Conservation (phyloP, 2,329 filamentous ascomycete species). For the Thermoascus crustaceus region DNA sequence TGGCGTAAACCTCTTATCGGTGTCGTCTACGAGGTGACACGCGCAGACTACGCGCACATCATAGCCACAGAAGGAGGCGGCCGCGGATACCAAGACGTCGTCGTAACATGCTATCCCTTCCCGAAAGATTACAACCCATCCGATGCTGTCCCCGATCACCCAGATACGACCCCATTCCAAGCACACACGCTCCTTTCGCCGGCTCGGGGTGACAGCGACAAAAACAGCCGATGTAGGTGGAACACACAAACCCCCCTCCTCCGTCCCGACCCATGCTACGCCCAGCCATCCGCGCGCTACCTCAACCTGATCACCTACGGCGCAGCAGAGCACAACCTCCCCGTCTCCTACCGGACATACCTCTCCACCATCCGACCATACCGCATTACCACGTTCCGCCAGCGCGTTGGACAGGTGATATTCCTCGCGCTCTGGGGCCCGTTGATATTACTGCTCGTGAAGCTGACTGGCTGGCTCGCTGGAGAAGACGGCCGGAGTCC, state of each 20-base stretch:
- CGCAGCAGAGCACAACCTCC: conserved; percentile 70
- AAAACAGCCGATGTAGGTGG: no score
- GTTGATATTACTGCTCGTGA: conserved; percentile 46
- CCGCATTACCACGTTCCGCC: conserved; percentile 56
- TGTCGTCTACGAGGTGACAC: conserved; percentile 90
- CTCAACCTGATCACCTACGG: conserved; percentile 71
- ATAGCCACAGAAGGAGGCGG: conserved; percentile 87
- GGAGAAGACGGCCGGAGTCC: conserved; percentile 62
- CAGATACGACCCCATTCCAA: conserved; percentile 59
- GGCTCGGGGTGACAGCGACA: conserved; percentile 12
- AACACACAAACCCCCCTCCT: no score
- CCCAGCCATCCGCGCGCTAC: conserved; percentile 78
- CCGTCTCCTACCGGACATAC: conserved; percentile 67
- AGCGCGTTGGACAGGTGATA: conserved; percentile 56
- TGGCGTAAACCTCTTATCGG: conserved; percentile 83
- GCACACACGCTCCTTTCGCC: conserved; percentile 80
- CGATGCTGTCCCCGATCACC: conserved; percentile 55
- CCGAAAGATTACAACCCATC: conserved; percentile 41
- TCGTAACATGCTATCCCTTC: conserved; percentile 69
- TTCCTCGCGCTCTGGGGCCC: conserved; percentile 56
- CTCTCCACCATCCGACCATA: conserved; percentile 63
- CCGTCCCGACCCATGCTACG: conserved; percentile 61
- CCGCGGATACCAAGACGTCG: conserved; percentile 71
- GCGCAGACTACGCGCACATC: conserved; percentile 72
- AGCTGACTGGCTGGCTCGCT: conserved; percentile 41